A percentile compares a stretch with the other conserved stretches of the same genome.
Evolutionary conservation across 108 stramenopile species (phyloP).

Genomic region (Cyclotella kingstonii): DNA sequence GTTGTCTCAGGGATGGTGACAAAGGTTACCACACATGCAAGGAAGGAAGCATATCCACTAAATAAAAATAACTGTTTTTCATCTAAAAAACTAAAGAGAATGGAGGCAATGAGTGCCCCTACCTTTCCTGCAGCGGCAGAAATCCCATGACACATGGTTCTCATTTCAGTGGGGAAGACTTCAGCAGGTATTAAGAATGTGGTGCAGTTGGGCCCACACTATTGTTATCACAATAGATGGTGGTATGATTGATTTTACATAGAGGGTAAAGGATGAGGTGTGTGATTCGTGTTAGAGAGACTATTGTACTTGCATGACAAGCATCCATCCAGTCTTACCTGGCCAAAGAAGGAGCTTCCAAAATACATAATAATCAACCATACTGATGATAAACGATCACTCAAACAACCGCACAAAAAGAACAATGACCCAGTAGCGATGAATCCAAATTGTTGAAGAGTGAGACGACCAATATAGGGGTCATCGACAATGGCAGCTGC

Average conservation of each 20-base stretch:
- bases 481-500: slow-evolving; percentile 66
- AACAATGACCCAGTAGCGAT: slow-evolving; percentile 66
- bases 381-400: slow-evolving; percentile 39
- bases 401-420: slow-evolving; percentile 51
- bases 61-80: slow-evolving; percentile 53
- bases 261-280: too few species aligned
- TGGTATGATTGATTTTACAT: too few species aligned
- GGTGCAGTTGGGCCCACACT: slow-evolving; percentile 75
- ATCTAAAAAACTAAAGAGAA: slow-evolving; percentile 52
- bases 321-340: too few species aligned
- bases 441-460: slow-evolving; percentile 64
- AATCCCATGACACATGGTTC: slow-evolving; percentile 73
- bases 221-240: too few species aligned
- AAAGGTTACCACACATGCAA: slow-evolving; percentile 53
- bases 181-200: slow-evolving; percentile 71
- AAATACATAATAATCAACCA: slow-evolving; percentile 60
- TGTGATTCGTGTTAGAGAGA: too few species aligned
- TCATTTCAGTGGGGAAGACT: slow-evolving; percentile 57
- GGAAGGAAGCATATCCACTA: slow-evolving; percentile 55
- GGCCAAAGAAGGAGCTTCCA: slow-evolving; percentile 66
- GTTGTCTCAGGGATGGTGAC: slow-evolving; percentile 65
- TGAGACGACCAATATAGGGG: slow-evolving; percentile 51
- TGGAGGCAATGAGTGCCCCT: slow-evolving; percentile 70
- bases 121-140: slow-evolving; percentile 69
- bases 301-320: too few species aligned